Conservation (phyloP, 78 protist genomes). For the Guillardia theta region DNA sequence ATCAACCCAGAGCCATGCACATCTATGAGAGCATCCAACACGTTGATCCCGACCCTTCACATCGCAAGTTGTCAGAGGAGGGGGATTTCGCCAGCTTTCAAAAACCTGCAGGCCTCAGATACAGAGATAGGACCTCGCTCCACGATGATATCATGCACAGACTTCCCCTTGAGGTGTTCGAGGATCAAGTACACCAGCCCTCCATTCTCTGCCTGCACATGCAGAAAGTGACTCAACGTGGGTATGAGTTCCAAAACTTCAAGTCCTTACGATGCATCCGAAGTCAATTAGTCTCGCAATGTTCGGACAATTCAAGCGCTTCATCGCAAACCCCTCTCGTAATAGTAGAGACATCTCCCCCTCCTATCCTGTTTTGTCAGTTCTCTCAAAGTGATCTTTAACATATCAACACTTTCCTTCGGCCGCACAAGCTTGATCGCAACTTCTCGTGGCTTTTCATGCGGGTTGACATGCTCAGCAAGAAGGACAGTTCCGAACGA, state of each 20-base stretch:
- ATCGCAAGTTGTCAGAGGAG: neutral
- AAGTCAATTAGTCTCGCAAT: neutral
- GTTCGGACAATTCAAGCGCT: neutral
- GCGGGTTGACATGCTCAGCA: too few species aligned
- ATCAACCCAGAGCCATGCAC: neutral
- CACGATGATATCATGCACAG: neutral
- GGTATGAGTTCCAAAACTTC: neutral
- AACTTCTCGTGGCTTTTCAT: too few species aligned
- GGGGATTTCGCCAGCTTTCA: too few species aligned
- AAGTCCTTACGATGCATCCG: neutral
- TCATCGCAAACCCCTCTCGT: neutral
- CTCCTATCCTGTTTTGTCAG: too few species aligned
- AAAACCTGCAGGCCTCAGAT: neutral
- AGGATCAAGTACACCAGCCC: neutral
- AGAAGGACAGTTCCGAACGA: too few species aligned
- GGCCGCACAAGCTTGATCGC: too few species aligned
- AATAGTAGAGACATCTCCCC: neutral
- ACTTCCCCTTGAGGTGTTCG: neutral
- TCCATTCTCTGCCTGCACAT: neutral
- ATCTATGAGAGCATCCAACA: neutral
- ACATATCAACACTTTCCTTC: too few species aligned
- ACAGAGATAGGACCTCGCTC: neutral
- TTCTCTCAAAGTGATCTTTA: too few species aligned
- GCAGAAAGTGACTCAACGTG: neutral
- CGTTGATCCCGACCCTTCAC: neutral